Percentiles rank a stretch among this genome's conserved stretches.
Conservation (phyloP, 2,329 filamentous ascomycete genomes). For the Beauveria caledonica region DNA sequence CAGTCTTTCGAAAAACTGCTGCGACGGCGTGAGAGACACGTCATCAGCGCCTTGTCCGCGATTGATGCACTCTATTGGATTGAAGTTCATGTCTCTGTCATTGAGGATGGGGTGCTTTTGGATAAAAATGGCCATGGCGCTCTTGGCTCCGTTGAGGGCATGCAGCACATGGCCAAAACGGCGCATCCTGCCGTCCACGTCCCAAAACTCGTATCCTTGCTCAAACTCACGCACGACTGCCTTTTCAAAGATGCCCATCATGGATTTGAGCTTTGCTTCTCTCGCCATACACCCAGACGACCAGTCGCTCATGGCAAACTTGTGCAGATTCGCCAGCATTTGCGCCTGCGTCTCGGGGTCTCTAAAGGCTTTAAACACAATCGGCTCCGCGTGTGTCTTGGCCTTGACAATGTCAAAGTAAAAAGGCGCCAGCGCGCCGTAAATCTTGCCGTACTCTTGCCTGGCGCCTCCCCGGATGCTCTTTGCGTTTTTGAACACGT, state of each 20-base stretch:
- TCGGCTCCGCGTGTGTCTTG: conserved; percentile 67
- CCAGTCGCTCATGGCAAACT: conserved; percentile 75
- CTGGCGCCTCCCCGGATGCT: conserved; percentile 80
- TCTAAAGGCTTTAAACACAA: conserved; percentile 78
- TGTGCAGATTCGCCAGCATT: conserved; percentile 73
- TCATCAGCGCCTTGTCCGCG: conserved; percentile 49
- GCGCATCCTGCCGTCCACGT: conserved; percentile 82
- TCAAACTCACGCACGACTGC: conserved; percentile 88
- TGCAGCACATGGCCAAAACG: conserved; percentile 82
- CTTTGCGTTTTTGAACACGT: conserved; percentile 59
- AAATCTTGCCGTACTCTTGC: conserved; percentile 84
- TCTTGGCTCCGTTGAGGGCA: conserved; percentile 69
- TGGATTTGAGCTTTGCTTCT: conserved; percentile 62
- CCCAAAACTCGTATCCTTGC: conserved; percentile 80
- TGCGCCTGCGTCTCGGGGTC: conserved; percentile 86
- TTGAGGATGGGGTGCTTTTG: conserved; percentile 81
- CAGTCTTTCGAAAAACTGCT: conserved; percentile 70
- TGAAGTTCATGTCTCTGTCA: conserved; percentile 57
- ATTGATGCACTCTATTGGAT: conserved; percentile 75
- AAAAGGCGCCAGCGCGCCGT: conserved; percentile 79
- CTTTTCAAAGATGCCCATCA: conserved; percentile 79
- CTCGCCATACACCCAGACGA: conserved; percentile 64
- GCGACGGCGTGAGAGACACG: conserved; percentile 71
- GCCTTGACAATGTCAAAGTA: conserved; percentile 74
- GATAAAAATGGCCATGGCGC: conserved; percentile 76